phyloP scores from a whole-genome alignment of 345 rosid genomes.

The Moricandia moricandioides region DNA sequence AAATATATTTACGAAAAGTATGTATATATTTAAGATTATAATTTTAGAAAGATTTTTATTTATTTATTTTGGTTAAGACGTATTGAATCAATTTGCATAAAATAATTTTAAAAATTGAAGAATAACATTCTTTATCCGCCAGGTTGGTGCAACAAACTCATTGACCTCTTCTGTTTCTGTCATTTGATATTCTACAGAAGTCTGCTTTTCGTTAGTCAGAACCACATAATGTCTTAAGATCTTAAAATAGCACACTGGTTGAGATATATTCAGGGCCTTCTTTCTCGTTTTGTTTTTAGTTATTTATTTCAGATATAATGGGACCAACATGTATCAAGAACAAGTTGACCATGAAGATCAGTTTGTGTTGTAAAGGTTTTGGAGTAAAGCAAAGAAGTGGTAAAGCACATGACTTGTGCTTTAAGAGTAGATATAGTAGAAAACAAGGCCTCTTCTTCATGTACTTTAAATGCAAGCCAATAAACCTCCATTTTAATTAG shows the following conservation, averaged over 20 bases:
- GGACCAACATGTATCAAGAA: conserved; percentile 40
- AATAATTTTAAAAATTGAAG: background rate
- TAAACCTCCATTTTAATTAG: conserved; percentile 49
- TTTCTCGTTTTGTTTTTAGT: conserved; percentile 20
- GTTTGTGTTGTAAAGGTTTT: conserved; percentile 45
- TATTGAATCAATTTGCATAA: no score
- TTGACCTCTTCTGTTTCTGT: conserved; percentile 28
- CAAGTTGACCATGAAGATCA: conserved; percentile 37
- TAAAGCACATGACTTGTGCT: conserved; percentile 75
- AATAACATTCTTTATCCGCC: conserved; percentile 23
- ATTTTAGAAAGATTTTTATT: no score
- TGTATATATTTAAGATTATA: no score
- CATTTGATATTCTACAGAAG: background rate
- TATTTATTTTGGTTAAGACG: no score
- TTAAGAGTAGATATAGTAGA: conserved; percentile 73
- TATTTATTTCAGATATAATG: conserved; percentile 25
- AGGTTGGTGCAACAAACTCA: conserved; percentile 43
- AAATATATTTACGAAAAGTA: no score
- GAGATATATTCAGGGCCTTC: background rate
- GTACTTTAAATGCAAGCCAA: conserved; percentile 93
- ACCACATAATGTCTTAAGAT: conserved; percentile 1
- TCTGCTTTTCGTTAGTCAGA: background rate
- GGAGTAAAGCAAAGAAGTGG: conserved; percentile 87
- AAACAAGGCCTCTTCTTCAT: conserved; percentile 55
- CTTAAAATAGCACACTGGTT: conserved; percentile 23